Conservation (phyloP, 306 rosid genomes). For the Pyrus bretschneideri region DNA sequence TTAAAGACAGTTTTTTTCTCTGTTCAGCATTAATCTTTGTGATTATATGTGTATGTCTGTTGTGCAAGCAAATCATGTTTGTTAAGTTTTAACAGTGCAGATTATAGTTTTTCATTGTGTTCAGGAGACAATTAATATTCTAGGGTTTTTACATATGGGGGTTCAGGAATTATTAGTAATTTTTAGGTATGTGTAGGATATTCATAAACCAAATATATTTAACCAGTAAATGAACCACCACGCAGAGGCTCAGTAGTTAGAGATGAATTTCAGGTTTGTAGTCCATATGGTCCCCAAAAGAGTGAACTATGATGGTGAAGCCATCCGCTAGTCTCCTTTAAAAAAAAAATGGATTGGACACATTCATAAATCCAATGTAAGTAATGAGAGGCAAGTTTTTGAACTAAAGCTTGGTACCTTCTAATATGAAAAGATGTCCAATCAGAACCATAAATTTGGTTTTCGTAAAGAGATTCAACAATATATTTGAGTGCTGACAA, state of each 20-base stretch:
- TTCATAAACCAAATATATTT: not conserved
- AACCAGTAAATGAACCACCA: not conserved
- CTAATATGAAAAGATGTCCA: not conserved
- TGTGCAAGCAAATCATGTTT: not conserved
- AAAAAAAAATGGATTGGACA: not conserved
- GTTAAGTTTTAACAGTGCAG: not conserved
- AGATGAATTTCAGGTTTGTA: fast-evolving
- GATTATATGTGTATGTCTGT: not conserved
- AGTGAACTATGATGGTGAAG: too few species aligned
- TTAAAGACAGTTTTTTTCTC: not conserved
- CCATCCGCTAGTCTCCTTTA: too few species aligned
- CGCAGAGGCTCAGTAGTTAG: too few species aligned
- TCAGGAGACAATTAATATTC: not conserved
- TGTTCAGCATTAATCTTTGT: not conserved
- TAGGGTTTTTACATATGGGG: not conserved
- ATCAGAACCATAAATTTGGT: not conserved
- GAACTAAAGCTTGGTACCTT: not conserved
- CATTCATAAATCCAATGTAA: not conserved
- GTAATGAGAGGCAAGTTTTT: not conserved
- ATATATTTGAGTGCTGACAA: not conserved
- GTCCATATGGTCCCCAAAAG: too few species aligned
- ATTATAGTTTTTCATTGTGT: not conserved
- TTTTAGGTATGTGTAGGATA: not conserved
- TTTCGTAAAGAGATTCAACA: not conserved
- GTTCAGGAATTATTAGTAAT: not conserved